Base-by-base conservation (phyloP, 2,329 filamentous ascomycete species). In the Colletotrichum sp. region DNA sequence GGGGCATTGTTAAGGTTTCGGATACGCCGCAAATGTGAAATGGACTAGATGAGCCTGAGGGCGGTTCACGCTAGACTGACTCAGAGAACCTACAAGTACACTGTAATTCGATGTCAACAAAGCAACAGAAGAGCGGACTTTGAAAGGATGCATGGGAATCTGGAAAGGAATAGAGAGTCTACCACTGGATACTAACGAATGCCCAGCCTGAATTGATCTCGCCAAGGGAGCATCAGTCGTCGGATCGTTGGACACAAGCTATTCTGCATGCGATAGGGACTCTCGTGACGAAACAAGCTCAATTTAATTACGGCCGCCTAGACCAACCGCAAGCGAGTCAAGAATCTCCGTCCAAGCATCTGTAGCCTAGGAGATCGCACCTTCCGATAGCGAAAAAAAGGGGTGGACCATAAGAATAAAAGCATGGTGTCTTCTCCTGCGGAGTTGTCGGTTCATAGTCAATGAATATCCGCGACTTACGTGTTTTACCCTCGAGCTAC, bases 401-500 rank as follows among this genome's bases (percentile, higher is more conserved):
- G 44, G 44, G 44, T 12, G 9, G 44, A n/a, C 7, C 44, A n/a
- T 13, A 12, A 22, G 18, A 48, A 48, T 48, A 48, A 48, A 48
- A 48, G 44, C 44, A 48, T 2, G 44, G 9, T 48, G 2, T 48
- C 44, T 48, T n/a, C 44, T 18, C 18, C 44, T 48, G 18, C 18
- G 0, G 1, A 48, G 39, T n/a, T n/a, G 39, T 18, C 39, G 9
- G 18, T 48, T 6, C 9, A n/a, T 48, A 4, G 18, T 1, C 6
- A 0, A 10, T 0, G 5, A 48, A 9, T 48, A n/a, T n/a, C 1
- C 3, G 18, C 44, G 44, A n/a, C 44, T 2, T 12, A n/a, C 9
- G 44, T 48, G 0, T 0, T n/a, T 48, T 48, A n/a, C 1, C 44
- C 3, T 48, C 18, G 44, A 48, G 0, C 1, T 48, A 0, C 18